Conservation (phyloP, 345 rosid species). For the Cardamine resedifolia region DNA sequence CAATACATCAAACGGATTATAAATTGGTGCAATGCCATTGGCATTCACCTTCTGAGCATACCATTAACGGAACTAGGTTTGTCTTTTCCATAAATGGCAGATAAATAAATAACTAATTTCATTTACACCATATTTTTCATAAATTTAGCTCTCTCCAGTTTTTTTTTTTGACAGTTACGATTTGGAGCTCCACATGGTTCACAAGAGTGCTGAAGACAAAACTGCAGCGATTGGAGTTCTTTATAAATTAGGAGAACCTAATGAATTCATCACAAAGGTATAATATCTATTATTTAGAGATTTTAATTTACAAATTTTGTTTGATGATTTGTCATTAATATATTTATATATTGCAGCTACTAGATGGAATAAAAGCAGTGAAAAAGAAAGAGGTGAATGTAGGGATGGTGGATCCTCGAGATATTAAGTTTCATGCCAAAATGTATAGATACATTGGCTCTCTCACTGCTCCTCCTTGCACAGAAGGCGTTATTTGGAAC, state of each 20-base stretch:
- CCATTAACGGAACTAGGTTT: conserved; percentile 56
- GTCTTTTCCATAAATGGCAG: neutral
- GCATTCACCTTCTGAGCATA: conserved; percentile 75
- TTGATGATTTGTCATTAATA: neutral
- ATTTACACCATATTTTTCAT: too few relatives aligned
- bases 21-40: conserved; percentile 58
- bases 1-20: conserved; percentile 48
- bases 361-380: conserved; percentile 40
- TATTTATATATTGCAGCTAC: conserved; percentile 40
- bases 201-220: conserved; percentile 32
- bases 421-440: conserved; percentile 49
- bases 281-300: neutral
- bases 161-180: conserved; percentile 32
- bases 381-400: conserved; percentile 30
- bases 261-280: conserved; percentile 60
- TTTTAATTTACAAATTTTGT: neutral
- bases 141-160: too few relatives aligned
- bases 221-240: conserved; percentile 56
- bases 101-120: too few relatives aligned
- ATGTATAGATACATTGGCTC: conserved; percentile 72
- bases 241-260: conserved; percentile 55
- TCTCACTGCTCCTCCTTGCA: conserved; percentile 74
- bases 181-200: conserved; percentile 69
- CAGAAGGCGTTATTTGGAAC: conserved; percentile 77
- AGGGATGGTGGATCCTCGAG: conserved; percentile 57